Evolutionary conservation across 164 flowering plant species (phyloP).

Genomic region (Aristolochia contorta): DNA sequence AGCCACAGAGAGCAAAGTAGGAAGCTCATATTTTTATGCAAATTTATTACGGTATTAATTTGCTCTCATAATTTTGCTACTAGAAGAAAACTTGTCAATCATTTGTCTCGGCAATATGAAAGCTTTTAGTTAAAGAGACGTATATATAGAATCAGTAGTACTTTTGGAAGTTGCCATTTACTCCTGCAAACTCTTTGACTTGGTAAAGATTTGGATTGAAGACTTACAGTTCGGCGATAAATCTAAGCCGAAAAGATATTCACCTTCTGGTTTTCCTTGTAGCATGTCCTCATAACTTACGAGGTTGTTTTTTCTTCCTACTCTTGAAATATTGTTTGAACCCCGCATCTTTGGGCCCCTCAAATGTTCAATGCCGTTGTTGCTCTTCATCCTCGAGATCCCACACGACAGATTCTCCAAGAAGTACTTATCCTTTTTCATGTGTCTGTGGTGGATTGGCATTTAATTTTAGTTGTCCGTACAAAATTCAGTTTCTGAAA

Average conservation of each 20-base stretch:
- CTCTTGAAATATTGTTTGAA: conserved; percentile 5
- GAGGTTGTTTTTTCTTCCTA: conserved; percentile 8
- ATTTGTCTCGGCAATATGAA: no score
- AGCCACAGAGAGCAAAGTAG: no score
- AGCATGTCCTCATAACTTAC: conserved; percentile 49
- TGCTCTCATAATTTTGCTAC: no score
- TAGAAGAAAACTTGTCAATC: no score
- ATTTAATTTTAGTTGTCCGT: no score
- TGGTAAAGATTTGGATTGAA: neutral
- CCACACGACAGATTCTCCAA: conserved; percentile 44
- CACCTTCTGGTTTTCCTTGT: conserved; percentile 26
- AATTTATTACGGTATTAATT: no score
- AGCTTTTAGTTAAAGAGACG: no score
- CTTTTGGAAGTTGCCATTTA: no score
- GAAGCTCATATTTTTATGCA: no score
- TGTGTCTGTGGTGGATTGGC: conserved; percentile 29
- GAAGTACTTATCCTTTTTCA: conserved; percentile 51
- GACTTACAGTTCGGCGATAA: conserved; percentile 25
- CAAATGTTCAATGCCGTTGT: conserved; percentile 32
- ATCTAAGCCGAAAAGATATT: conserved; percentile 25
- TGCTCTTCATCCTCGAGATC: conserved; percentile 42
- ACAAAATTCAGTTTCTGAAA: no score
- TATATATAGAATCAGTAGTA: no score
- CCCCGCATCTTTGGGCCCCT: conserved; percentile 22
- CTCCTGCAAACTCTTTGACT: no score